Evolutionary conservation across 2,329 filamentous ascomycete genomes (phyloP), one percentile per base, ranked within the genome.

Genomic region (Pseudogymnoascus sp.): DNA sequence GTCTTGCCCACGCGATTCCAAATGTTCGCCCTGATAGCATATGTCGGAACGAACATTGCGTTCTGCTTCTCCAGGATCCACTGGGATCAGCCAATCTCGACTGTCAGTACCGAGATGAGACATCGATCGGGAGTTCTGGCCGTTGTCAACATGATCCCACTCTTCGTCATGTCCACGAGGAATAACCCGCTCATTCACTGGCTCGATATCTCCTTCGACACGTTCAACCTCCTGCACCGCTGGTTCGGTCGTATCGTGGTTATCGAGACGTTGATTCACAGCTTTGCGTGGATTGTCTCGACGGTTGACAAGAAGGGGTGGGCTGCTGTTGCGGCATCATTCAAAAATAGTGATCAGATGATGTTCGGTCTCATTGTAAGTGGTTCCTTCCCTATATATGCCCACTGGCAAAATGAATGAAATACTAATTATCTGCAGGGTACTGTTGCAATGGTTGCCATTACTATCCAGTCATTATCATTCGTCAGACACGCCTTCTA

Each of bases 1-100:
- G 93, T 90, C 0, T 76, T 95, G 15, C 90, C 90, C 0, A 88
- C 88, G n/a, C 79, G 90, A 58, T 85, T 92, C 68, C 89, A 95
- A 71, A 82, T 86, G 9, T 71, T 89, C 59, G 79, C 94, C 68
- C 76, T 95, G 15, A 58, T 81, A 24, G 73, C 83, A 29, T 93
- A 93, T 71, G 74, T 89, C n/a, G 77, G 77, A 3, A 85, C 84
- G 63, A 95, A 96, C 70, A 72, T 93, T 41, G 85, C 85, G 7
- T 96, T 94, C 75, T 92, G 89, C 71, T 78, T 89, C 59, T 77
- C 85, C 40, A 80, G 81, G 62, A 84, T 92, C 59, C 80, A 84
- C 57, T 90, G 82, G 71, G 75, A 76, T 35, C 74, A 74, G 13
- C 72, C 78, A 60, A 77, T 77, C 57, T 69, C 70, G 9, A 72